Conservation (phyloP, 495 filamentous ascomycete genomes). For the Aspergillus egyptiacus region DNA sequence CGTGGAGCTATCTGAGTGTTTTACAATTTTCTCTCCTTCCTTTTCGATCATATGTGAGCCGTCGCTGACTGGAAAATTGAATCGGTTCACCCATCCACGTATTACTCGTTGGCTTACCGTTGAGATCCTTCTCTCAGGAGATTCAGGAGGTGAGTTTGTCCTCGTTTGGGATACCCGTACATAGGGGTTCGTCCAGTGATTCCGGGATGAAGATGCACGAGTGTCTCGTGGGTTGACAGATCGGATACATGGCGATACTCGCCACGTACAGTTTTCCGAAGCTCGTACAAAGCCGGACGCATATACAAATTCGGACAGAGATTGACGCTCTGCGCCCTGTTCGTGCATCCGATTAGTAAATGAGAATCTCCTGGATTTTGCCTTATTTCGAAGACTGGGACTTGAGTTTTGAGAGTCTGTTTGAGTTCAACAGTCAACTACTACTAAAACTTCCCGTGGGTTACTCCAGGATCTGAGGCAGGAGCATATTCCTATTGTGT, state of each 20-base stretch:
- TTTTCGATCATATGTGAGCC: slow-evolving; percentile 3
- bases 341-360: not conserved
- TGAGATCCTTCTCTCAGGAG: not conserved
- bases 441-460: too few species aligned
- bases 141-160: not conserved
- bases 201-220: not conserved
- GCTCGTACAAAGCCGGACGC: slow-evolving; percentile 12
- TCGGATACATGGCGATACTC: not conserved
- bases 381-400: not conserved
- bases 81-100: slow-evolving; percentile 5
- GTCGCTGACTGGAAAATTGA: not conserved
- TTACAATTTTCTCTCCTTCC: not conserved
- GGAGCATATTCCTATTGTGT: slow-evolving; percentile 6
- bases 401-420: not conserved
- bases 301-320: slow-evolving; percentile 7
- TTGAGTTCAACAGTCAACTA: too few species aligned
- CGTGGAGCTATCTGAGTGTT: slow-evolving; percentile 14
- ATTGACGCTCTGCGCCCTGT: not conserved
- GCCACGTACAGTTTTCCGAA: not conserved
- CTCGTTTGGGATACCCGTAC: not conserved
- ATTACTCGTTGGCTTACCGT: not conserved
- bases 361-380: not conserved
- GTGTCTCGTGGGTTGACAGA: not conserved
- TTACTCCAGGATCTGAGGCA: too few species aligned
- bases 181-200: slow-evolving; percentile 1